A percentile compares a stretch with the other conserved stretches of the same genome.
Conservation (phyloP, 768 basidiomycete species). For the Dentipellis sp. region DNA sequence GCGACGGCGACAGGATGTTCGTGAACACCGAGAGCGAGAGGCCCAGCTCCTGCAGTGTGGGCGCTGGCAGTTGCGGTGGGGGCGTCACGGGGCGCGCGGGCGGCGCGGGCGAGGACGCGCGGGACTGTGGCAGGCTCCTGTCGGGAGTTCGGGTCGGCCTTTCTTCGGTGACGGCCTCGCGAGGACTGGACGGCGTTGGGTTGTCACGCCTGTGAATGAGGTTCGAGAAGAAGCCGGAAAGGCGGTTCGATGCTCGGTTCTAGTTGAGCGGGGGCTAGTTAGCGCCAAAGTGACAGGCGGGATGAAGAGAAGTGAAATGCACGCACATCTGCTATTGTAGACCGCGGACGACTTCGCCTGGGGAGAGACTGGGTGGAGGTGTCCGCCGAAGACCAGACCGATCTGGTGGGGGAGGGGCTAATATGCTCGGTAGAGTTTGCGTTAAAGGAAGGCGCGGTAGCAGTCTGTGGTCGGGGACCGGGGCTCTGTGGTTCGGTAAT, state of each 20-base stretch:
- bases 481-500: slow-evolving; percentile 32
- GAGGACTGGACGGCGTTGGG: slow-evolving; percentile 18
- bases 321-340: slow-evolving; percentile 43
- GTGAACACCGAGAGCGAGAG: slow-evolving; percentile 63
- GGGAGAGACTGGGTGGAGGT: background rate
- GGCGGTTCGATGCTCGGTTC: slow-evolving; percentile 57
- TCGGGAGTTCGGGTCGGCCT: slow-evolving; percentile 15
- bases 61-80: slow-evolving; percentile 63
- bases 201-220: slow-evolving; percentile 67
- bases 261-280: slow-evolving; percentile 16
- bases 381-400: slow-evolving; percentile 1
- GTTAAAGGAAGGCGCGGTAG: slow-evolving; percentile 13
- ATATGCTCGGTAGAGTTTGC: slow-evolving; percentile 1
- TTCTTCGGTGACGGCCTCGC: slow-evolving; percentile 11
- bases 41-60: slow-evolving; percentile 67
- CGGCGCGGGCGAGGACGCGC: slow-evolving; percentile 43
- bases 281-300: slow-evolving; percentile 1
- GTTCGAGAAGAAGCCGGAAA: slow-evolving; percentile 80
- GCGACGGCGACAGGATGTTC: slow-evolving; percentile 59
- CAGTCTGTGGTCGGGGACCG: slow-evolving; percentile 24
- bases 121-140: slow-evolving; percentile 31
- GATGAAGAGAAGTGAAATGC: slow-evolving; percentile 3
- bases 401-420: slow-evolving; percentile 16
- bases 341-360: slow-evolving; percentile 5
- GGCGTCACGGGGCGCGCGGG: slow-evolving; percentile 52